Evolutionary conservation across 2,329 filamentous ascomycete genomes (phyloP).

Genomic region (Apiospora hydei): DNA sequence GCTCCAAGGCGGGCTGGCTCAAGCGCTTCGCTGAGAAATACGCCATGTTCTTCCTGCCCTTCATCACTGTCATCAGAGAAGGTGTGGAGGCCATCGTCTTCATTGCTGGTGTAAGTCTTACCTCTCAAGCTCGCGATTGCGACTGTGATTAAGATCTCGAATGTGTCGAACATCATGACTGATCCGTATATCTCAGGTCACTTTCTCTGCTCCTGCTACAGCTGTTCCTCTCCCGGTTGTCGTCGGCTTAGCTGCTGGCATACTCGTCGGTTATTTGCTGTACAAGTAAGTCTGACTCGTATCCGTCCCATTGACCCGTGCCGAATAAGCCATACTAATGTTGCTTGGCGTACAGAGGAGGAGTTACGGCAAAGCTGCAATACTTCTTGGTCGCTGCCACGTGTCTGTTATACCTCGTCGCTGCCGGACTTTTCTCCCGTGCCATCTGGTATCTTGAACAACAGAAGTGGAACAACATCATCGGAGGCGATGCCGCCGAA

Average conservation of each 20-base stretch:
- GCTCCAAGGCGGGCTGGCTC: constrained; percentile 51
- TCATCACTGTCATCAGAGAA: constrained; percentile 86
- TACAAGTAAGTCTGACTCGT: constrained; percentile 72
- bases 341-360: constrained; percentile 51
- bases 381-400: constrained; percentile 84
- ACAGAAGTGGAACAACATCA: constrained; percentile 70
- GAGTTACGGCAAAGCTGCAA: constrained; percentile 72
- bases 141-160: neutral
- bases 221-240: constrained; percentile 82
- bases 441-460: constrained; percentile 78
- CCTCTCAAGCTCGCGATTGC: neutral
- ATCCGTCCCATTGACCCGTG: neutral
- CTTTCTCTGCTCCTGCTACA: constrained; percentile 75
- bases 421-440: constrained; percentile 81
- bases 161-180: neutral
- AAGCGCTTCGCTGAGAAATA: constrained; percentile 78
- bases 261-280: constrained; percentile 73
- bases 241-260: constrained; percentile 72
- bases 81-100: constrained; percentile 88
- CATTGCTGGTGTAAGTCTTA: constrained; percentile 72
- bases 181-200: constrained; percentile 37
- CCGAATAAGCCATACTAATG: neutral
- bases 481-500: constrained; percentile 64
- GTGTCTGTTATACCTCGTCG: constrained; percentile 84
- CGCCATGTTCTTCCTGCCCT: constrained; percentile 85